These are phyloP conservation scores for Boletus sp. DNA, from an alignment of 768 basidiomycete species.

Conservation along the genomic window DNA sequence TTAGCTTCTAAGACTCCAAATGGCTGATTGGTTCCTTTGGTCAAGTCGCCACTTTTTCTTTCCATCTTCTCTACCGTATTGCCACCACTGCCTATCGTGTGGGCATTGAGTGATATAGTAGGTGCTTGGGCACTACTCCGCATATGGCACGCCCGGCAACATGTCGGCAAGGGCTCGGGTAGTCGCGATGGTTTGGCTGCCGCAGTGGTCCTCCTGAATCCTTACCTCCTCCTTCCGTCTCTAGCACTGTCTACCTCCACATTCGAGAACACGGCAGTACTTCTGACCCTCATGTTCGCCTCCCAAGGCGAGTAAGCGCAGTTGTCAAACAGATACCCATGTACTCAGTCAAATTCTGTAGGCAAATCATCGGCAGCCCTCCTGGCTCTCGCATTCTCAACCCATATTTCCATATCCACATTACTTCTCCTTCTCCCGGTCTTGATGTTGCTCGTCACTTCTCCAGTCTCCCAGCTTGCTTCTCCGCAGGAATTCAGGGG, in stretches of 20 bases:
- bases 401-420: conserved; percentile 73
- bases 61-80: conserved; percentile 71
- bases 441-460: conserved; percentile 58
- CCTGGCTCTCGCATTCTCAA: conserved; percentile 65
- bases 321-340: not conserved
- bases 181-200: conserved; percentile 62
- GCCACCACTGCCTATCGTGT: conserved; percentile 60
- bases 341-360: conserved; percentile 27
- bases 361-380: conserved; percentile 59
- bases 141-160: conserved; percentile 67
- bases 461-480: conserved; percentile 66
- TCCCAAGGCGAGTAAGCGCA: conserved; percentile 48
- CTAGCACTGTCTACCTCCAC: conserved; percentile 81
- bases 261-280: conserved; percentile 72
- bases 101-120: conserved; percentile 66
- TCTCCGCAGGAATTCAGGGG: conserved; percentile 45
- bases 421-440: conserved; percentile 65
- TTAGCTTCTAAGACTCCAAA: not conserved
- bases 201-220: conserved; percentile 79
- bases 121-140: conserved; percentile 67
- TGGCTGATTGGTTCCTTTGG: not conserved
- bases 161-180: conserved; percentile 37
- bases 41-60: conserved; percentile 78
- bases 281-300: conserved; percentile 70
- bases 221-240: conserved; percentile 78